Evolutionary conservation across 768 basidiomycete genomes (phyloP).

Genomic region (Tulasnella calospora): DNA sequence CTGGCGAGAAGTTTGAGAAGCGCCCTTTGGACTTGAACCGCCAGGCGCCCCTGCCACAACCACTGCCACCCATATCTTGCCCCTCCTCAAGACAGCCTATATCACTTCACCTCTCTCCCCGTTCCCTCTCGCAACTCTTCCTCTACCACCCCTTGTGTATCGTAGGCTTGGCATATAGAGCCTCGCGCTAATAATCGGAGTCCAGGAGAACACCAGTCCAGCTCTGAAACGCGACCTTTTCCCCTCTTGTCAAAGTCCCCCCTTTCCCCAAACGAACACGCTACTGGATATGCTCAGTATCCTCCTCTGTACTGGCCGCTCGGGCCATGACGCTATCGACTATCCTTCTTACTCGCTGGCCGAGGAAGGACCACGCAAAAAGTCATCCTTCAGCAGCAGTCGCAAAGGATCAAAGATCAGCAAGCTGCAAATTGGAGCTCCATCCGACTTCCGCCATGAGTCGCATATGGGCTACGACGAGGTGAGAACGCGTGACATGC

Average conservation of each 20-base stretch:
- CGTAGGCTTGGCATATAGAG: neutral
- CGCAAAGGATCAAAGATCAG: conserved; percentile 24
- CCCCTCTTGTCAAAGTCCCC: conserved; percentile 13
- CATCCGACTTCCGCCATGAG: conserved; percentile 30
- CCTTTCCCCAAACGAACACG: conserved; percentile 11
- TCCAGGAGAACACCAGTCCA: neutral
- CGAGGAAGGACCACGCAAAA: conserved; percentile 9
- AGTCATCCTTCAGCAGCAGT: conserved; percentile 9
- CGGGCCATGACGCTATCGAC: conserved; percentile 27
- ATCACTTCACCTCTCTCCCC: neutral
- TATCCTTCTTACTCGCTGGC: neutral
- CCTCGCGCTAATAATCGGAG: neutral
- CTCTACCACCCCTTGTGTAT: neutral
- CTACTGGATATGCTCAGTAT: conserved; percentile 29
- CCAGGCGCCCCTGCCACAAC: neutral
- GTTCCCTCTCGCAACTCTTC: neutral
- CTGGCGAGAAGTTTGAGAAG: neutral
- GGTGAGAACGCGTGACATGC: conserved; percentile 22
- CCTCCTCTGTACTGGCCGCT: conserved; percentile 27
- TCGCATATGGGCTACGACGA: conserved; percentile 29
- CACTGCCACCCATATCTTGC: conserved; percentile 8
- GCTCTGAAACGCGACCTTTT: neutral
- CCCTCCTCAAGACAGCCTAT: neutral
- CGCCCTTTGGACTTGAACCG: neutral
- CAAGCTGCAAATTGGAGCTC: conserved; percentile 30